Base-by-base conservation (phyloP, 352 stramenopile species). In the Globisporangium parvum region DNA sequence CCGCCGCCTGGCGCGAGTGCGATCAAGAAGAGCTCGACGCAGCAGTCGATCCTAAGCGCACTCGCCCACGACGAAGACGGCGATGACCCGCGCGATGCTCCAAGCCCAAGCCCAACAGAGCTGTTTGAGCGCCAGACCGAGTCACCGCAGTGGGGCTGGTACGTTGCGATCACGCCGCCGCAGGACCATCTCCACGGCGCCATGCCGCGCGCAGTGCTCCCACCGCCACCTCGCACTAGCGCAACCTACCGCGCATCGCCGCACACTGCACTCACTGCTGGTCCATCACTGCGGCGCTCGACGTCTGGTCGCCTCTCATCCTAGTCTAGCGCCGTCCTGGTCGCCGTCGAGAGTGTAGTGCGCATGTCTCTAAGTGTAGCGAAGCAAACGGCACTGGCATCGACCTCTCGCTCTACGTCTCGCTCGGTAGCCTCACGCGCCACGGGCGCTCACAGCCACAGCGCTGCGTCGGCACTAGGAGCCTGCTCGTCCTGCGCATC, bases 121-220 rank as follows among this genome's bases (percentile, higher is more conserved):
- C 31, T 37, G 0, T 45, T 69, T 37, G 62, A 71, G 10, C 47
- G 68, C 41, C 71, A 87, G 51, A 78, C 72, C 10, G 80, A 88
- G 62, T 91, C 80, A 41, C 85, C 82, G 31, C 85, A 94, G 60
- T 94, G 85, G 82, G 85, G 85, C 2, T 94, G 81, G 82, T 94
- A 94, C 46, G 85, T 94, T 10, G 69, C 85, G 9, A 94, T 92
- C 57, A 92, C 85, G 47, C 85, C 85, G 10, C 85, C 85, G 18
- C 77, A 88, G 47, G 84, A 93, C 57, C 67, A 81, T 24, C 58
- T 79, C 31, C 61, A 74, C 18, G 11, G 59, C 8, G 41, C 53
- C 9, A 21, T 61, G 51, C 59, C 63, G 45, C 59, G 63, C n/a
- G 63, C 62, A 37, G 47, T 59, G 47, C 24, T 50, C 8, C 35